Percentiles rank a stretch among this genome's conserved stretches.
These are phyloP conservation scores for Marasmius sp. DNA, from an alignment of 1,284 basidiomycete species.

Conservation along the genomic window DNA sequence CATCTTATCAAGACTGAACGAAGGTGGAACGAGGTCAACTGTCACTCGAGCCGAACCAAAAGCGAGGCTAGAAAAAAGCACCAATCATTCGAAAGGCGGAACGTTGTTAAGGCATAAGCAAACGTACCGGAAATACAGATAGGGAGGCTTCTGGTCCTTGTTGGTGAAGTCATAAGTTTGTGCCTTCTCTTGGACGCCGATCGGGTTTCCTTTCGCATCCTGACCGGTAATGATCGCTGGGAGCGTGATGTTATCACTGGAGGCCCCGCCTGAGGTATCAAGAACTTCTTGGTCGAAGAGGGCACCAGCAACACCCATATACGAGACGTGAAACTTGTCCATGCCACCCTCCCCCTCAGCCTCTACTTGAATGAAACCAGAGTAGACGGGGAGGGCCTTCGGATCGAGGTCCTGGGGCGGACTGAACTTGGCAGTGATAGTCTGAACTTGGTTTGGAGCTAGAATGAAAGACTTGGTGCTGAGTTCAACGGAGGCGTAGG, in stretches of 20 bases:
- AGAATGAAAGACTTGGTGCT: not conserved
- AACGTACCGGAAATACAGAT: not conserved
- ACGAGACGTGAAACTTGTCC: not conserved
- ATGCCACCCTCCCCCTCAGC: not conserved
- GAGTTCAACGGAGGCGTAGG: not conserved
- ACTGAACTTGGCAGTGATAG: not conserved
- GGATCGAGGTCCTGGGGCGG: not conserved
- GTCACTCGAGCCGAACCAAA: not conserved
- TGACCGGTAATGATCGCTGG: not conserved
- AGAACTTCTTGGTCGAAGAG: not conserved
- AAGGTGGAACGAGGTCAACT: not conserved
- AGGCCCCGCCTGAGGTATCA: not conserved
- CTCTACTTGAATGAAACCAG: not conserved
- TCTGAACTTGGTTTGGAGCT: not conserved
- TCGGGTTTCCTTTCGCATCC: not conserved
- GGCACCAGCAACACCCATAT: not conserved
- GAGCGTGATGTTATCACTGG: not conserved
- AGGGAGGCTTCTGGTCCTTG: not conserved
- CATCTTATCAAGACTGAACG: not conserved
- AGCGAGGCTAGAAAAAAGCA: not conserved
- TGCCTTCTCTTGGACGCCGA: not conserved
- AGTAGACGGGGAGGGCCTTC: not conserved
- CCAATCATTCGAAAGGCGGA: not conserved
- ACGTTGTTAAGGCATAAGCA: not conserved
- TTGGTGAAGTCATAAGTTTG: not conserved